phyloP scores from a whole-genome alignment of 108 stramenopile genomes.

The Nitzschia putrida region DNA sequence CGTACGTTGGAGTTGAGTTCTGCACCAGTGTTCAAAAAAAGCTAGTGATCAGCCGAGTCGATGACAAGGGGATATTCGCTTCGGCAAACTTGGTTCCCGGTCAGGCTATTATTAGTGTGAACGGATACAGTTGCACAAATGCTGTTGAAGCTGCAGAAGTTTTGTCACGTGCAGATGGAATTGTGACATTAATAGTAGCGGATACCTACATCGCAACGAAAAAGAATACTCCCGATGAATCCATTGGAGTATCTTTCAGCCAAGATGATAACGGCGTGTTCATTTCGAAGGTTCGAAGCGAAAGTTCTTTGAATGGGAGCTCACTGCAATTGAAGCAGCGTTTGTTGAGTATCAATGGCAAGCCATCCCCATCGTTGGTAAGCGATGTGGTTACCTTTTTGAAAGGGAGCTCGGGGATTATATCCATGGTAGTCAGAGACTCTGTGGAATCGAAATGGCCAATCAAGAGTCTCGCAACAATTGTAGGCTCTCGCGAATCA shows the following conservation, averaged over 20 bases:
- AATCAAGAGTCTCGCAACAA: neutral
- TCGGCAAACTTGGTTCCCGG: neutral
- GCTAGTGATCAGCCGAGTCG: neutral
- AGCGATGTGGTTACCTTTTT: too few relatives aligned
- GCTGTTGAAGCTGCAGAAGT: neutral
- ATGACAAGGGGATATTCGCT: slow-evolving; percentile 16
- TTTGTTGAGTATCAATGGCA: too few relatives aligned
- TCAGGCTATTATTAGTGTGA: slow-evolving; percentile 2
- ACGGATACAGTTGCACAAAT: neutral
- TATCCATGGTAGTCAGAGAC: too few relatives aligned
- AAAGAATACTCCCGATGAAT: neutral
- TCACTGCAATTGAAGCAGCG: too few relatives aligned
- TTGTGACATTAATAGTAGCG: neutral
- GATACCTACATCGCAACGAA: neutral
- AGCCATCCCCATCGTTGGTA: too few relatives aligned
- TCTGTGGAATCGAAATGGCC: neutral
- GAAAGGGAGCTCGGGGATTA: too few relatives aligned
- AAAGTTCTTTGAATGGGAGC: too few relatives aligned
- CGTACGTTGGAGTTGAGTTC: slow-evolving; percentile 3
- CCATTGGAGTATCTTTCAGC: neutral
- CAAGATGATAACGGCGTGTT: neutral
- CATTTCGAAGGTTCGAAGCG: too few relatives aligned
- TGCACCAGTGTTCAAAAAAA: neutral
- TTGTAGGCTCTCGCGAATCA: neutral
- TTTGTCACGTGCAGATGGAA: neutral